These are phyloP conservation scores for Mucor plumbeus DNA, from an alignment of 371 early-diverging fungal species.

Conservation along the genomic window DNA sequence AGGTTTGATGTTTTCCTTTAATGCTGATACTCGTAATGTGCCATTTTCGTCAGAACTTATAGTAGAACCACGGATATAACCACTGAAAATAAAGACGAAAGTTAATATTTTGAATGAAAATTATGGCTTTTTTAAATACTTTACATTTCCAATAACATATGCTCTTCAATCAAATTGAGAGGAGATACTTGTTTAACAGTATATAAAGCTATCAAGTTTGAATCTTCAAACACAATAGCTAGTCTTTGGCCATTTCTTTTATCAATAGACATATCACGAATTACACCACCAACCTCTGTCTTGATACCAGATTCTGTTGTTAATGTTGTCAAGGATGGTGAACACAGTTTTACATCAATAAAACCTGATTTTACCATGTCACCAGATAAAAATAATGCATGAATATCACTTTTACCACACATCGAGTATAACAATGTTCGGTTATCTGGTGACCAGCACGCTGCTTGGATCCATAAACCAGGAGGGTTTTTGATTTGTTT, in stretches of 20 bases:
- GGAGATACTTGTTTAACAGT: slow-evolving; percentile 24
- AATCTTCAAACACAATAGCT: slow-evolving; percentile 37
- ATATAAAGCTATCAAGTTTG: slow-evolving; percentile 32
- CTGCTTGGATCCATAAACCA: slow-evolving; percentile 50
- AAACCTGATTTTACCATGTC: slow-evolving; percentile 11
- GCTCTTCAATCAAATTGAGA: slow-evolving; percentile 20
- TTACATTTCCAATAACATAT: slow-evolving; percentile 31
- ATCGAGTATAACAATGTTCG: slow-evolving; percentile 43
- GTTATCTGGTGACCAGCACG: slow-evolving; percentile 55
- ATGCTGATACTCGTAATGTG: not conserved
- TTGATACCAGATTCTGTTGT: not conserved
- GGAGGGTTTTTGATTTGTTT: slow-evolving; percentile 40
- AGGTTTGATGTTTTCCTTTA: slow-evolving; percentile 21
- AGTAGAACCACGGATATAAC: slow-evolving; percentile 35
- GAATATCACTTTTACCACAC: slow-evolving; percentile 41
- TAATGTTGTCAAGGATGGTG: not conserved
- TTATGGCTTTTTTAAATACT: slow-evolving; percentile 5
- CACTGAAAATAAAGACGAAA: slow-evolving; percentile 20
- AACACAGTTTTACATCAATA: slow-evolving; percentile 19
- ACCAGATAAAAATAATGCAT: slow-evolving; percentile 32
- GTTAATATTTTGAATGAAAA: too few species aligned
- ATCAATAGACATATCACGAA: slow-evolving; percentile 44
- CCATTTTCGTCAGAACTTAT: not conserved
- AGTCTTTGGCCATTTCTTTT: slow-evolving; percentile 37
- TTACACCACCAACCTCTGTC: slow-evolving; percentile 19